Evolutionary conservation across 208 protist species (phyloP), one percentile per base, ranked within the genome.

Genomic region (Leishmania arabica): DNA sequence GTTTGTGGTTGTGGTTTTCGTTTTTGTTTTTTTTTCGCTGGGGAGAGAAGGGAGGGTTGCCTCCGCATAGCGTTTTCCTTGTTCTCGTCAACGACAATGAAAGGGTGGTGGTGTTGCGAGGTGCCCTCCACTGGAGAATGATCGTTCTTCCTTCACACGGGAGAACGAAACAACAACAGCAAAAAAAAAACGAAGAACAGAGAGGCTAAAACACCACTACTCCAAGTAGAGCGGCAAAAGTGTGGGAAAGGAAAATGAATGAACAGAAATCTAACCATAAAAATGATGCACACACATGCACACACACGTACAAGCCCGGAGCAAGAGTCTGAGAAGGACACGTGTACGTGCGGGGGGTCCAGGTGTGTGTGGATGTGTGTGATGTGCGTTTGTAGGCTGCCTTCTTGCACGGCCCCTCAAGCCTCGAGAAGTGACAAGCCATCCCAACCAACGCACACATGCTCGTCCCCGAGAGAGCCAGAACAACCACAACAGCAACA

Each of bases 151-250:
- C 58, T 13, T 31, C 58, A 70, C 65, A 62, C 24, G 60, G 56
- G n/a, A 45, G 80, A 37, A 80, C 27, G 62, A 78, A 84, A 70
- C 34, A 37, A 37, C 34, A 37, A 37, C 34, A 37, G 1, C 34
- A 37, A 37, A 60, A 72, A 72, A 27, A 9, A 42, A 47, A 27
- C 21, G 62, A 40, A 68, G 37, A 37, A 27, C 13, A 42, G 65
- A 21, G 65, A 70, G 37, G 47, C 1, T 31, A n/a, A 31, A n/a
- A 31, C 15, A 31, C 7, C 17, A 51, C 65, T 27, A 9, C 58
- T 27, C 58, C 58, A 0, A 64, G 58, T 64, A 31, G 27, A 17
- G 31, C 11, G 11, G 15, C 6, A 62, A 31, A 8, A 24, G 34
- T 62, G 56, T 31, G 6, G 27, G 24, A 31, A 62, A 24, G 8